phyloP scores from a whole-genome alignment of 805 yeast genomes.

The Saturnispora saitoi region DNA sequence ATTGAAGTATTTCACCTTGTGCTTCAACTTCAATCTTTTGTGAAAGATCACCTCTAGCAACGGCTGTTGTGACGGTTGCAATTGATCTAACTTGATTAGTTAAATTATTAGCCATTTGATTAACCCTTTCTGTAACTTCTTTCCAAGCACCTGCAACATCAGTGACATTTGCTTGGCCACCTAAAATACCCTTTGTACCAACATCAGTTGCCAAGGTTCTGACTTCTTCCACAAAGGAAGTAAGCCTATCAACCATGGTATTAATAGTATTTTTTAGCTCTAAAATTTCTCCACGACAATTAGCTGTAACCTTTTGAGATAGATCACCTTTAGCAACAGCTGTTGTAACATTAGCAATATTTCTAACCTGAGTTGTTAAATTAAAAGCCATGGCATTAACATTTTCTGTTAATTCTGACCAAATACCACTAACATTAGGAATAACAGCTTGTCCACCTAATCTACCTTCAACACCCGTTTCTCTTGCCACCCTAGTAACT shows the following conservation, averaged over 20 bases:
- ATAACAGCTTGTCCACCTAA: conserved; percentile 83
- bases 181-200: conserved; percentile 74
- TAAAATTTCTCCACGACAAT: conserved; percentile 71
- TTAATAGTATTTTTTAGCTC: conserved; percentile 78
- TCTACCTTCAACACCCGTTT: conserved; percentile 84
- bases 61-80: conserved; percentile 87
- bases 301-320: conserved; percentile 77
- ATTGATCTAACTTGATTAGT: conserved; percentile 85
- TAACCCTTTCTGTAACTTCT: conserved; percentile 79
- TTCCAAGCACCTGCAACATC: conserved; percentile 89
- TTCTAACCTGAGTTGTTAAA: conserved; percentile 80
- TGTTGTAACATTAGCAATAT: conserved; percentile 79
- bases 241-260: conserved; percentile 81
- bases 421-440: conserved; percentile 73
- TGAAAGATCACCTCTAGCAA: conserved; percentile 80
- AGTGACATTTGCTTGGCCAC: conserved; percentile 82
- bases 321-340: conserved; percentile 82
- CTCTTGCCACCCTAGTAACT: conserved; percentile 79
- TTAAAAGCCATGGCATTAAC: conserved; percentile 87
- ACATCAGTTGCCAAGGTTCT: conserved; percentile 85
- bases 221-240: conserved; percentile 75
- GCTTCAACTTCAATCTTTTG: conserved; percentile 85
- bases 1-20: conserved; percentile 80
- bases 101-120: conserved; percentile 79
- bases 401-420: conserved; percentile 82